Percentiles rank a stretch among this genome's conserved stretches.
phyloP scores from a whole-genome alignment of 1,284 basidiomycete species.

The Boletus mariae region DNA sequence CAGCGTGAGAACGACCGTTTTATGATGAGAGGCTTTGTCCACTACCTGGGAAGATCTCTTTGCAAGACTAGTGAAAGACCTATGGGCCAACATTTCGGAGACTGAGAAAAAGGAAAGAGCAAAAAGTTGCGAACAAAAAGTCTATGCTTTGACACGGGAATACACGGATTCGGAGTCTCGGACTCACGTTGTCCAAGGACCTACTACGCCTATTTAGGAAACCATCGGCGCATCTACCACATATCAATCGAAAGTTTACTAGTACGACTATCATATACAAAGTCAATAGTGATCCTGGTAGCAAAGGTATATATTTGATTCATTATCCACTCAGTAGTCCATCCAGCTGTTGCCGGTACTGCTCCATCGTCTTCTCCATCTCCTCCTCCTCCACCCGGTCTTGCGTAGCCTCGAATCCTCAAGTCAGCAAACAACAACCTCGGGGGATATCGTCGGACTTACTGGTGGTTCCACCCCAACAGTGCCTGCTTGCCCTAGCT shows the following conservation, averaged over 20 bases:
- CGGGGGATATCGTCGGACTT: slow-evolving; percentile 33
- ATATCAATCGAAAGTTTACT: neutral
- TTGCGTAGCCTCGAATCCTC: slow-evolving; percentile 43
- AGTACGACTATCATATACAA: slow-evolving; percentile 14
- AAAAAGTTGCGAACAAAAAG: slow-evolving; percentile 11
- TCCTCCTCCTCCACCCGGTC: slow-evolving; percentile 73
- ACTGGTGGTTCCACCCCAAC: slow-evolving; percentile 80
- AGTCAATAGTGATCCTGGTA: neutral
- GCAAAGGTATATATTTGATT: slow-evolving; percentile 19
- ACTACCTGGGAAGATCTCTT: slow-evolving; percentile 46
- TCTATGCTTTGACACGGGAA: slow-evolving; percentile 15
- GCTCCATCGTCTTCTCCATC: slow-evolving; percentile 80
- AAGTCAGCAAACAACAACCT: slow-evolving; percentile 9
- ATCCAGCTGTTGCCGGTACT: slow-evolving; percentile 82
- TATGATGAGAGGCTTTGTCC: slow-evolving; percentile 13
- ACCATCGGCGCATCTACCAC: neutral
- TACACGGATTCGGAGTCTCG: slow-evolving; percentile 15
- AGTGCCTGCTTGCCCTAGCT: slow-evolving; percentile 79
- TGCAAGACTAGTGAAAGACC: slow-evolving; percentile 52
- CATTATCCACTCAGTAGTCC: slow-evolving; percentile 72
- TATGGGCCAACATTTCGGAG: slow-evolving; percentile 53
- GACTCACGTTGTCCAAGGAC: slow-evolving; percentile 15
- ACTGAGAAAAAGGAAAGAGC: neutral
- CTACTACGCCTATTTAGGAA: slow-evolving; percentile 15
- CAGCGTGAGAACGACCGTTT: slow-evolving; percentile 13